Conservation (phyloP, 2,329 filamentous ascomycete genomes). For the Sporothrix sp. region DNA sequence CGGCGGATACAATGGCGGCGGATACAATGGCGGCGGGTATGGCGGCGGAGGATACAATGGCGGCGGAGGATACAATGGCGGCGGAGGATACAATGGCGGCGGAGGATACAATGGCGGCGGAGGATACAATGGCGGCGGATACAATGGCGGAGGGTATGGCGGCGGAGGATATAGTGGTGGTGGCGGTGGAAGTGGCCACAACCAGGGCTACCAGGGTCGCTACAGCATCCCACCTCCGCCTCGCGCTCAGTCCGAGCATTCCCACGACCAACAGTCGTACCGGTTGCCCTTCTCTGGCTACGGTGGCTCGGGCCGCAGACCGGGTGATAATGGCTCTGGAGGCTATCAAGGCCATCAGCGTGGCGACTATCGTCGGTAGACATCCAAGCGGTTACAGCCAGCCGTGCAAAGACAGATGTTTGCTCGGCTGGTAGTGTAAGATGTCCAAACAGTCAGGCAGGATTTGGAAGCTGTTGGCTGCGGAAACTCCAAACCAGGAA, state of each 20-base stretch:
- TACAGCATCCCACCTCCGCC: constrained; percentile 11
- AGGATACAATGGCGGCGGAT: background rate
- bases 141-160: background rate
- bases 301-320: constrained; percentile 18
- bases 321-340: background rate
- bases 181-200: background rate
- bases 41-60: background rate
- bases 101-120: constrained; percentile 6
- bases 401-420: no score
- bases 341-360: background rate
- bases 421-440: no score
- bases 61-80: constrained; percentile 10
- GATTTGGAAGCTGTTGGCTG: no score
- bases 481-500: no score
- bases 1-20: background rate
- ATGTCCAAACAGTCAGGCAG: no score
- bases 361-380: background rate
- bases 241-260: background rate
- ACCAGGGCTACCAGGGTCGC: constrained; percentile 10
- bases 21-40: background rate
- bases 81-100: constrained; percentile 2
- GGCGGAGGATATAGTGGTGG: background rate
- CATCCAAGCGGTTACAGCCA: no score
- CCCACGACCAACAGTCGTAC: constrained; percentile 9
- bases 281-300: constrained; percentile 16